Conservation (phyloP, 1,139 yeast genomes). For the Yamadazyma oceani region DNA sequence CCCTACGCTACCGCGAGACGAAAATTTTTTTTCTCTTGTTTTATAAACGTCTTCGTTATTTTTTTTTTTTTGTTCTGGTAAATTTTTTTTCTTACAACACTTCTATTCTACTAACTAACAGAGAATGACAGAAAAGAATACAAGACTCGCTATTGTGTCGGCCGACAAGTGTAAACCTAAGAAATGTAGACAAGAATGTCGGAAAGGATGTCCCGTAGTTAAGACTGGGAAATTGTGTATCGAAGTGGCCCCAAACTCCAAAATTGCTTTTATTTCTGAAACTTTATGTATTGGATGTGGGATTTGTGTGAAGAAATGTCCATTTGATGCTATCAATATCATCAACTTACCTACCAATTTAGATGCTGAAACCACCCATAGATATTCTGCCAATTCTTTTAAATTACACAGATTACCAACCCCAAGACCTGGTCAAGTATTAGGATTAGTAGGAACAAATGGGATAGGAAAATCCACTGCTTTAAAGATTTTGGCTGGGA, state of each 20-base stretch:
- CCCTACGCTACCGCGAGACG: background rate
- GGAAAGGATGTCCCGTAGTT: constrained; percentile 95
- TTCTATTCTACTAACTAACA: background rate
- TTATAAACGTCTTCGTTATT: background rate
- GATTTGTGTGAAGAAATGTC: constrained; percentile 98
- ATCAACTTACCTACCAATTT: constrained; percentile 95
- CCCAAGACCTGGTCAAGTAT: constrained; percentile 98
- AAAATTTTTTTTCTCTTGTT: background rate
- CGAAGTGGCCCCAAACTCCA: constrained; percentile 87
- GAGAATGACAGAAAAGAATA: constrained; percentile 46
- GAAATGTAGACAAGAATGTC: constrained; percentile 97
- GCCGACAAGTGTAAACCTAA: constrained; percentile 96
- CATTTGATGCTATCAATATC: constrained; percentile 93
- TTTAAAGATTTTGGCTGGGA: constrained; percentile 94
- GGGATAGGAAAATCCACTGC: constrained; percentile 99
- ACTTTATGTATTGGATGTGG: constrained; percentile 98
- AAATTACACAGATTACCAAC: constrained; percentile 96
- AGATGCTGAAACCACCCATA: constrained; percentile 89
- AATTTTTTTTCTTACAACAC: background rate
- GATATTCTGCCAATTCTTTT: constrained; percentile 97
- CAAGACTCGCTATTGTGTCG: constrained; percentile 93
- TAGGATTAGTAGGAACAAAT: constrained; percentile 96
- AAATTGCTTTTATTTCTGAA: constrained; percentile 96
- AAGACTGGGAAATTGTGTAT: constrained; percentile 97
- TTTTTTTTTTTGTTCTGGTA: background rate